phyloP scores from a whole-genome alignment of 257 asterid genomes.

The Gynochthodes officinalis region DNA sequence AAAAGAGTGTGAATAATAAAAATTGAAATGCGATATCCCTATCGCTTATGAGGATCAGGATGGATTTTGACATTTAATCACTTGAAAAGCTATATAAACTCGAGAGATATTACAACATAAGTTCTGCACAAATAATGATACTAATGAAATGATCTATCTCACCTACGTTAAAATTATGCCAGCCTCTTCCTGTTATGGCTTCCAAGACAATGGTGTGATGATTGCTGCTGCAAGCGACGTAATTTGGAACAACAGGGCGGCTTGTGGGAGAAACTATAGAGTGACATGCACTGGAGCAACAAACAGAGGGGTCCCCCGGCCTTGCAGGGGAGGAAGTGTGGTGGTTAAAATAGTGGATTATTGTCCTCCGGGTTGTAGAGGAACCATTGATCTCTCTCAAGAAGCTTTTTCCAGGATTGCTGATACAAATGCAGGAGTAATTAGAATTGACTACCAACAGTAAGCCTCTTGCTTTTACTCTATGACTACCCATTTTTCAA shows the following conservation, averaged over 20 bases:
- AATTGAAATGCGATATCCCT: too few species aligned
- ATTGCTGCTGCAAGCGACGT: slow-evolving; percentile 48
- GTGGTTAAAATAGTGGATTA: slow-evolving; percentile 32
- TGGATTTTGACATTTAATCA: too few species aligned
- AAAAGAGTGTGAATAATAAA: too few species aligned
- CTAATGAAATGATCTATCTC: too few species aligned
- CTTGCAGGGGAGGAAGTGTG: slow-evolving; percentile 42
- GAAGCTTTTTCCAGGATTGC: slow-evolving; percentile 46
- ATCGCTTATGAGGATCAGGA: too few species aligned
- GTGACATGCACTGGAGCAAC: slow-evolving; percentile 45
- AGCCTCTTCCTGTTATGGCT: slow-evolving; percentile 44
- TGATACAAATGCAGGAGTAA: slow-evolving; percentile 39
- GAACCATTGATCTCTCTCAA: too few species aligned
- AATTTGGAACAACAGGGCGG: slow-evolving; percentile 29
- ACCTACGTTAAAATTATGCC: too few species aligned
- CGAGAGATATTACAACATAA: too few species aligned
- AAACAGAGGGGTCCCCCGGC: slow-evolving; percentile 33
- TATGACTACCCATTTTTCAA: too few species aligned
- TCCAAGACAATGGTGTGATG: slow-evolving; percentile 34
- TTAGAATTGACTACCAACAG: slow-evolving; percentile 25
- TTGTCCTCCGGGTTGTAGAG: slow-evolving; percentile 37
- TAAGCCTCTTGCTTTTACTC: slow-evolving; percentile 7
- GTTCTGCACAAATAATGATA: too few species aligned
- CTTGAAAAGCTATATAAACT: too few species aligned
- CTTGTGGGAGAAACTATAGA: slow-evolving; percentile 36